Conservation (phyloP, 2,329 filamentous ascomycete species). For the Cercospora citrullina region DNA sequence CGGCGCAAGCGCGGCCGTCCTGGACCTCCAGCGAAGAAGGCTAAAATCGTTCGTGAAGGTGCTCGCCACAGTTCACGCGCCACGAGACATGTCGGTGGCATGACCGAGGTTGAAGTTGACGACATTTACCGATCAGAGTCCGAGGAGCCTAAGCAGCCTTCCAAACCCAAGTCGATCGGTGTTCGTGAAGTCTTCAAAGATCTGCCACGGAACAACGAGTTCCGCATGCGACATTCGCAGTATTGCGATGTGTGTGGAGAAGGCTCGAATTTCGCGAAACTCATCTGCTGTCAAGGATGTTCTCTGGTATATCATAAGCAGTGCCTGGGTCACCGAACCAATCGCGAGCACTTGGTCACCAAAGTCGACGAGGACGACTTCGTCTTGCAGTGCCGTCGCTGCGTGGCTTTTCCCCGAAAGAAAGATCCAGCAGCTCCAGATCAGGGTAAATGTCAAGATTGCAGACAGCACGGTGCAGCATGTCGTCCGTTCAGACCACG, state of each 20-base stretch:
- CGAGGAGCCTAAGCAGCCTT: conserved; percentile 38
- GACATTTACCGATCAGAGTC: conserved; percentile 55
- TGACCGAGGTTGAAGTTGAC: conserved; percentile 59
- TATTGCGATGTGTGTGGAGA: conserved; percentile 72
- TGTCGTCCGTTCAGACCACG: conserved; percentile 73
- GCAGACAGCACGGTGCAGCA: conserved; percentile 64
- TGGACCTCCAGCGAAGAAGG: conserved; percentile 18
- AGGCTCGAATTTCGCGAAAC: conserved; percentile 61
- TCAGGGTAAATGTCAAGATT: conserved; percentile 70
- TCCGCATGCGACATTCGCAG: conserved; percentile 67
- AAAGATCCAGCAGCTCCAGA: conserved; percentile 71
- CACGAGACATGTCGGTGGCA: conserved; percentile 49
- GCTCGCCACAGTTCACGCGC: conserved; percentile 49
- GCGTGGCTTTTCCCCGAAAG: conserved; percentile 66
- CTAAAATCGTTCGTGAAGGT: conserved; percentile 24
- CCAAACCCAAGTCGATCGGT: conserved; percentile 58
- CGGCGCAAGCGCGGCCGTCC: conserved; percentile 35
- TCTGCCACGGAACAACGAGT: conserved; percentile 62
- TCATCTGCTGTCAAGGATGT: conserved; percentile 91
- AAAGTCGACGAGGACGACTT: conserved; percentile 77
- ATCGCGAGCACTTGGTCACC: conserved; percentile 83
- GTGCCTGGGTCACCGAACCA: conserved; percentile 73
- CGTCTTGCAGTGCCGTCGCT: conserved; percentile 86
- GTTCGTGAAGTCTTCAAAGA: conserved; percentile 71
- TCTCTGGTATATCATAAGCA: conserved; percentile 77